Base-by-base conservation (phyloP, 2,329 filamentous ascomycete species). In the Cladobotryum protrusum region DNA sequence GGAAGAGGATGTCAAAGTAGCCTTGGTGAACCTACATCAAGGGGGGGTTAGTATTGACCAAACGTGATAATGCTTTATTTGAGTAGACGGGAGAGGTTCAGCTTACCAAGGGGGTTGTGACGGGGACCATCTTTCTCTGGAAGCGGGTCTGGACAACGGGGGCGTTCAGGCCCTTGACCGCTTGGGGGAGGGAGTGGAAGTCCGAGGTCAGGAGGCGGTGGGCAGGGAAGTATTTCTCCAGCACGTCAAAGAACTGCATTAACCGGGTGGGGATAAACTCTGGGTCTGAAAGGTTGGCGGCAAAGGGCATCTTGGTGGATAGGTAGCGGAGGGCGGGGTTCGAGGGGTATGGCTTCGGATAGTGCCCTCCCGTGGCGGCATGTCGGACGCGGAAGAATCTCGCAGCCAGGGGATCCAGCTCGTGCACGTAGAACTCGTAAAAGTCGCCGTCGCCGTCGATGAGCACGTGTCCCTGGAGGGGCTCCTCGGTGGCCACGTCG, bases 1-100 rank as follows among this genome's bases (percentile, higher is more conserved):
- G 93, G 72, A 99, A 99, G 64, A 99, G 84, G 61, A 99, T 96
- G 66, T 99, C 95, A 65, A 99, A 99, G 70, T 96, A 97, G 42
- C 93, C 95, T 72, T 99, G 95, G 67, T 97, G 91, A 43, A 96
- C 89, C 89, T 95, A 12, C 1, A 37, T 8, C 12, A 19, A 11
- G 36, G 11, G 14, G 32, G 15, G n/a, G 20, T 43, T 42, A 42
- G 40, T 4, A 3, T n/a, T 18, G n/a, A n/a, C n/a, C n/a, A n/a
- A 12, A 9, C 2, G 7, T 17, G 17, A n/a, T 37, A 13, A 6
- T 14, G 8, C 35, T 37, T 7, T 8, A 14, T 48, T 18, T 33
- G 9, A 48, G 4, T 41, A 9, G 15, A 18, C 11, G 17, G 34
- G 13, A 45, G 11, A n/a, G 12, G 40, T 4, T 9, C 4, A n/a